Evolutionary conservation across 805 yeast species (phyloP).

Genomic region (Starmerella bombicola): DNA sequence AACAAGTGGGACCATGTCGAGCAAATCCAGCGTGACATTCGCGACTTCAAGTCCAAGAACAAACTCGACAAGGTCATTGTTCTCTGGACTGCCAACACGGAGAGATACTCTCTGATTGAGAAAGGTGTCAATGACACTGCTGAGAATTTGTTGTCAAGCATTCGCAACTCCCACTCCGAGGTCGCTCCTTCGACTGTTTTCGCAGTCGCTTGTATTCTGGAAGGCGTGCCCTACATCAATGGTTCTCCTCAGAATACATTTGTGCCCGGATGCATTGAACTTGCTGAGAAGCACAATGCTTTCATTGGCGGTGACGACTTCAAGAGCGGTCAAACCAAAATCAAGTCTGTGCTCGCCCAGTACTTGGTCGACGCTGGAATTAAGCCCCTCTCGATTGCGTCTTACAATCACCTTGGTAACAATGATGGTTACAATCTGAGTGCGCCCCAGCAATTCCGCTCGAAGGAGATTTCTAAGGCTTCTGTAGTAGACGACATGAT

Average conservation of each 20-base stretch:
- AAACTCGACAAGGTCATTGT: slow-evolving; percentile 76
- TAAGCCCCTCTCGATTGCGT: slow-evolving; percentile 85
- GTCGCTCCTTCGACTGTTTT: slow-evolving; percentile 87
- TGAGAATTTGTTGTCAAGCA: slow-evolving; percentile 59
- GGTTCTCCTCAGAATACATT: slow-evolving; percentile 97
- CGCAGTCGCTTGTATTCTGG: slow-evolving; percentile 86
- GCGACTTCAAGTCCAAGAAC: slow-evolving; percentile 59
- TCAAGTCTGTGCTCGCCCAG: slow-evolving; percentile 93
- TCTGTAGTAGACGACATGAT: slow-evolving; percentile 91
- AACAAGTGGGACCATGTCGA: slow-evolving; percentile 86
- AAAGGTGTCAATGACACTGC: slow-evolving; percentile 80
- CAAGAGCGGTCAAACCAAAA: slow-evolving; percentile 91
- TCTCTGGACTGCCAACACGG: slow-evolving; percentile 96
- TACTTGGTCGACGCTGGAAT: slow-evolving; percentile 95
- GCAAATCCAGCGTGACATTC: slow-evolving; percentile 70
- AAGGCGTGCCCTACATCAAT: slow-evolving; percentile 78
- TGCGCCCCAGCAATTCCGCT: slow-evolving; percentile 85
- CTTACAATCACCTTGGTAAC: slow-evolving; percentile 92
- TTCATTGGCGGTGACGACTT: slow-evolving; percentile 96
- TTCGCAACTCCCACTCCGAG: slow-evolving; percentile 70
- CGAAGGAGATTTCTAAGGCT: slow-evolving; percentile 87
- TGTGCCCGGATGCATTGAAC: slow-evolving; percentile 86
- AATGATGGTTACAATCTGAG: slow-evolving; percentile 88
- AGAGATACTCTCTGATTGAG: slow-evolving; percentile 69
- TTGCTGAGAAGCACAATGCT: slow-evolving; percentile 62